Conservation (phyloP, 2,329 filamentous ascomycete species). For the Bipolaris bicolor region DNA sequence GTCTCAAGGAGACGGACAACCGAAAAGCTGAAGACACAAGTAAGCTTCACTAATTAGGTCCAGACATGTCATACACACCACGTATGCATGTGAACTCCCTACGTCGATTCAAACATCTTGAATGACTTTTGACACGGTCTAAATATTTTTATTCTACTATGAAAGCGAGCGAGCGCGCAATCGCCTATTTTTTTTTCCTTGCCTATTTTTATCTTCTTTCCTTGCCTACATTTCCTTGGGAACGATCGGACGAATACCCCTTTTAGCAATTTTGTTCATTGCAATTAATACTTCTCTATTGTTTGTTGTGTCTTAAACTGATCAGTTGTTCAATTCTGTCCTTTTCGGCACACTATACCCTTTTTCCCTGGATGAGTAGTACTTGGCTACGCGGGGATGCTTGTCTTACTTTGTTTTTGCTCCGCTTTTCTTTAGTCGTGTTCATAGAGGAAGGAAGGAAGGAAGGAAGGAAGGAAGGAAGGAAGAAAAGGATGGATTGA, state of each 20-base stretch:
- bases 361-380: not conserved
- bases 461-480: not conserved
- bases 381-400: not conserved
- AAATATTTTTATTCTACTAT: not conserved
- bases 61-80: not conserved
- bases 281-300: not conserved
- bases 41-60: constrained; percentile 15
- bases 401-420: not conserved
- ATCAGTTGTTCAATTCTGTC: not conserved
- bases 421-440: not conserved
- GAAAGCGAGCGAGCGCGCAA: not conserved
- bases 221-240: not conserved
- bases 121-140: not conserved
- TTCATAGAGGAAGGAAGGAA: not conserved
- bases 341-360: constrained; percentile 4
- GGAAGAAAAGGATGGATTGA: not conserved
- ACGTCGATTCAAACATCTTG: not conserved
- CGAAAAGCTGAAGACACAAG: constrained; percentile 23
- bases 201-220: not conserved
- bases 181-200: not conserved
- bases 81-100: not conserved
- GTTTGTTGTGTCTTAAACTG: not conserved
- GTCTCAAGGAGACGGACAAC: constrained; percentile 24
- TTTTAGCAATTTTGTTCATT: not conserved
- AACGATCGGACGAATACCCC: constrained; percentile 8